Evolutionary conservation across 2,329 filamentous ascomycete species (phyloP).

Genomic region (Mycosphaerella sp.): DNA sequence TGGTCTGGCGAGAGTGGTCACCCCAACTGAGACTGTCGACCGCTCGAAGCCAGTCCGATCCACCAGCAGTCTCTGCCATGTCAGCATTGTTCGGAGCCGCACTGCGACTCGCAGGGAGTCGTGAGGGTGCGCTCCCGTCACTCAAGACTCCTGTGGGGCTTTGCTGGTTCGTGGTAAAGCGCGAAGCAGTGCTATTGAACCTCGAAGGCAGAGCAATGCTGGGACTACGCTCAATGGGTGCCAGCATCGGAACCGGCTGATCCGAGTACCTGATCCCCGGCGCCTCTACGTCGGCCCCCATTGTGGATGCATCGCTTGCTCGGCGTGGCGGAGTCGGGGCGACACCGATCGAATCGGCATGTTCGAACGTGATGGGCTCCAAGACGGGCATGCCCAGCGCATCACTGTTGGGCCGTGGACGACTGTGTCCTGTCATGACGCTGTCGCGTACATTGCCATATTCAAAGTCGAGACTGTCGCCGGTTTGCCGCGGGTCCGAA

Average conservation of each 20-base stretch:
- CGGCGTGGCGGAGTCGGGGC: conserved; percentile 8
- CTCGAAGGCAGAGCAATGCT: conserved; percentile 29
- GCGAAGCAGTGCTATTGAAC: conserved; percentile 25
- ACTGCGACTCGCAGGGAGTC: conserved; percentile 7
- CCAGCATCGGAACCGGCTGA: conserved; percentile 24
- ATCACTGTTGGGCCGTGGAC: conserved; percentile 18
- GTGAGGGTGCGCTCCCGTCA: neutral
- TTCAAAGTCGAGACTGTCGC: conserved; percentile 22
- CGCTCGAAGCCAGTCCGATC: conserved; percentile 26
- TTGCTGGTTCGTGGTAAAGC: conserved; percentile 5
- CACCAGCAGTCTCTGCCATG: conserved; percentile 8
- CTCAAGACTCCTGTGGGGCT: neutral
- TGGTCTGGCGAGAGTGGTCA: conserved; percentile 14
- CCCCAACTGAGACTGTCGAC: conserved; percentile 28
- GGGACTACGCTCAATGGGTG: conserved; percentile 27
- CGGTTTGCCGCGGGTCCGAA: conserved; percentile 1
- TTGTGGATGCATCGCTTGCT: conserved; percentile 12
- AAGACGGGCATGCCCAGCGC: conserved; percentile 19
- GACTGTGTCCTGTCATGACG: conserved; percentile 9
- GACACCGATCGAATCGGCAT: conserved; percentile 18
- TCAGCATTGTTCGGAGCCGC: neutral
- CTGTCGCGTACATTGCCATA: conserved; percentile 15
- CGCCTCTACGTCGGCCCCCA: conserved; percentile 2
- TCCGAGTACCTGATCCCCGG: conserved; percentile 15
- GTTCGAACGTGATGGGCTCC: conserved; percentile 20